phyloP scores from a whole-genome alignment of 495 filamentous ascomycete genomes.

The Penicillium cataractarum region DNA sequence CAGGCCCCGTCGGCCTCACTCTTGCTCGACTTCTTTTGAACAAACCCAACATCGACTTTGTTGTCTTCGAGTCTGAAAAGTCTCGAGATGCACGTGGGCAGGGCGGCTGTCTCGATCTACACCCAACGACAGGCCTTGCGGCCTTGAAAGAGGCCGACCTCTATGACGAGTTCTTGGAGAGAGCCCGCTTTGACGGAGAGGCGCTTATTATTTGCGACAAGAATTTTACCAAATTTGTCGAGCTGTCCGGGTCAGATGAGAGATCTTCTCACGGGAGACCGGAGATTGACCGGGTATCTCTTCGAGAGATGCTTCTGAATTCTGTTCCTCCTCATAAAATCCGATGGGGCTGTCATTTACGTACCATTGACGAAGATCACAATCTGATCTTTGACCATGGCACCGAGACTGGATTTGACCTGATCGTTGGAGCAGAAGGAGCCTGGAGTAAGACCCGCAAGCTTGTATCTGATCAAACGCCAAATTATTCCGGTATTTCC shows the following conservation, averaged over 20 bases:
- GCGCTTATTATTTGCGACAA: slow-evolving; percentile 25
- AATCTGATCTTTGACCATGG: slow-evolving; percentile 26
- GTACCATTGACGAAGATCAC: slow-evolving; percentile 24
- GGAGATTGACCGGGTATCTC: slow-evolving; percentile 35
- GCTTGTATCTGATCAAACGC: slow-evolving; percentile 47
- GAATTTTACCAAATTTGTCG: slow-evolving; percentile 20
- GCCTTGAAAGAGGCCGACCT: slow-evolving; percentile 55
- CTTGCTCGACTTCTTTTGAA: slow-evolving; percentile 57
- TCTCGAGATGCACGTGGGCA: slow-evolving; percentile 37
- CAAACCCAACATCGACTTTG: slow-evolving; percentile 34
- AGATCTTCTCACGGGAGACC: slow-evolving; percentile 25
- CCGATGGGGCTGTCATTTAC: slow-evolving; percentile 30
- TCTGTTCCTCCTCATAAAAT: slow-evolving; percentile 29
- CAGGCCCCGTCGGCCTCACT: slow-evolving; percentile 53
- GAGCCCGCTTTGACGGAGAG: slow-evolving; percentile 53
- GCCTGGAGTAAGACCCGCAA: slow-evolving; percentile 59
- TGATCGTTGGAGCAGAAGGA: slow-evolving; percentile 64
- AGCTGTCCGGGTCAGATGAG: slow-evolving; percentile 4
- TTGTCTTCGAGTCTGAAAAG: slow-evolving; percentile 53
- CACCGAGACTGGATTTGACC: slow-evolving; percentile 33
- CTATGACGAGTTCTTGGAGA: slow-evolving; percentile 48
- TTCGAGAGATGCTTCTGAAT: slow-evolving; percentile 35
- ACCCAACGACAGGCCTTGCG: slow-evolving; percentile 50
- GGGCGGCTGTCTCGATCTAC: slow-evolving; percentile 62
- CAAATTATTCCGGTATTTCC: slow-evolving; percentile 52